phyloP scores from a whole-genome alignment of 2,329 filamentous ascomycete genomes.

The Claviceps maximensis region DNA sequence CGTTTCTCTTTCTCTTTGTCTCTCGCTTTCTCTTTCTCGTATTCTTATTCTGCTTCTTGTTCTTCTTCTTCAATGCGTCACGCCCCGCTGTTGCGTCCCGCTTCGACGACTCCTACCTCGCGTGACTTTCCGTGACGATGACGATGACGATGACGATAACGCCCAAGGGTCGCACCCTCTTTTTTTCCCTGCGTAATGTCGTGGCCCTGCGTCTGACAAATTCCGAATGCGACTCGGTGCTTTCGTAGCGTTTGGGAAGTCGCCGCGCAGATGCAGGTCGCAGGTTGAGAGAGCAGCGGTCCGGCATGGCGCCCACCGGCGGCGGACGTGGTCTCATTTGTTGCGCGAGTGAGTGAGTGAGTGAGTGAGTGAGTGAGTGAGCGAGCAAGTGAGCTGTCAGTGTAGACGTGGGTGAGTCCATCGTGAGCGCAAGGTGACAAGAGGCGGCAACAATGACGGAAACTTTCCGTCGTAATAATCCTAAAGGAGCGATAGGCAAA shows the following conservation, averaged over 20 bases:
- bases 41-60: background rate
- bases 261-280: conserved; percentile 2
- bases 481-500: no score
- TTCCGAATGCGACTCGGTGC: background rate
- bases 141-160: no score
- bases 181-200: no score
- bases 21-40: background rate
- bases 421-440: no score
- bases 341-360: background rate
- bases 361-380: background rate
- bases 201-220: background rate
- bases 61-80: background rate
- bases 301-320: background rate
- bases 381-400: background rate
- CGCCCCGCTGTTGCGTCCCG: background rate
- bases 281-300: background rate
- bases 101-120: background rate
- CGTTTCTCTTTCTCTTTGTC: background rate
- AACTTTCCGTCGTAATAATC: no score
- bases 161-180: no score
- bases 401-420: background rate
- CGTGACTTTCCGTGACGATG: background rate
- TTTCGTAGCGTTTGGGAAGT: background rate
- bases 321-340: no score
- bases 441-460: no score